Conservation (phyloP, 140 eudicot species). For the Cichorium intybus region DNA sequence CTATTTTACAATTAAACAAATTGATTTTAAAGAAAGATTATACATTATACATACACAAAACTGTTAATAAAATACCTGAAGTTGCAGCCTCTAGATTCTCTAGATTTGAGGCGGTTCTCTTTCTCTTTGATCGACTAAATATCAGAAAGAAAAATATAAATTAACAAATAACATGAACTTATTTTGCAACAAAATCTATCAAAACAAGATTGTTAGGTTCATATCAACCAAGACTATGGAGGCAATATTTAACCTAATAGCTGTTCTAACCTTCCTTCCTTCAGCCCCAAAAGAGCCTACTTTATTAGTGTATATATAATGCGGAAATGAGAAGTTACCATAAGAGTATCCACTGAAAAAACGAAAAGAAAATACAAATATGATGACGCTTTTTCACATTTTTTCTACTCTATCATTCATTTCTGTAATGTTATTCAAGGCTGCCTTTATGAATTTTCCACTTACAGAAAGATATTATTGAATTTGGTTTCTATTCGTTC, state of each 20-base stretch:
- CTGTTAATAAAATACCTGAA: conserved; percentile 49
- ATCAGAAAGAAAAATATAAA: background rate
- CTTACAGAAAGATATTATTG: conserved; percentile 14
- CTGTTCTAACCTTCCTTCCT: conserved; percentile 1
- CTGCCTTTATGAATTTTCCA: conserved; percentile 12
- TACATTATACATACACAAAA: background rate
- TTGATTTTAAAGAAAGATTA: background rate
- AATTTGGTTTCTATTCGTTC: conserved; percentile 8
- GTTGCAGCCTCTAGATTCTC: conserved; percentile 66
- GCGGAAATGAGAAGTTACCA: conserved; percentile 1
- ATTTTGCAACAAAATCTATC: conserved; percentile 8
- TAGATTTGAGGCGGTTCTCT: conserved; percentile 53
- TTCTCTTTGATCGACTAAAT: conserved; percentile 71
- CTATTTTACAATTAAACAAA: conserved; percentile 26
- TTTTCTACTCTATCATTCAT: background rate
- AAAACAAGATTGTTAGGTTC: conserved; percentile 4
- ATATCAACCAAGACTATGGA: background rate
- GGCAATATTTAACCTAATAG: conserved; percentile 1
- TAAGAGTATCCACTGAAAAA: conserved; percentile 8
- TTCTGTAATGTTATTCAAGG: conserved; percentile 8
- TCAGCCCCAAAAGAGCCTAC: background rate
- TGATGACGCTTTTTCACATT: conserved; percentile 1
- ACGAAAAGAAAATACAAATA: conserved; percentile 1
- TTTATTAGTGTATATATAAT: background rate
- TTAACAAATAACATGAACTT: background rate